Evolutionary conservation across 192 early-diverging fungal genomes (phyloP).

Genomic region (Chytriomyces hyalinus): DNA sequence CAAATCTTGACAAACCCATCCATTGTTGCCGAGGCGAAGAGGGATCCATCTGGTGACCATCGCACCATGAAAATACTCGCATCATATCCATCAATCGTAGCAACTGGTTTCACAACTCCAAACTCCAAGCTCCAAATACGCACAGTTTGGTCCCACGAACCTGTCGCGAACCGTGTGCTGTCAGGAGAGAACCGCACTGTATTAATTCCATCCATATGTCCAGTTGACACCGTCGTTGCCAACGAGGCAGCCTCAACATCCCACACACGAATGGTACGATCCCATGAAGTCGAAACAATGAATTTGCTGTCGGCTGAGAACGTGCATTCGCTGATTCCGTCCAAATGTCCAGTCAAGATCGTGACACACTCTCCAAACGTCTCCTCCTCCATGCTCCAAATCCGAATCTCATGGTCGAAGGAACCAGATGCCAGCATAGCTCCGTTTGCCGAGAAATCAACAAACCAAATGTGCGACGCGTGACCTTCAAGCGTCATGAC

Average conservation of each 20-base stretch:
- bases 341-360: neutral
- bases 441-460: too few species aligned
- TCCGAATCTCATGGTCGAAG: neutral
- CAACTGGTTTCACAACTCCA: too few species aligned
- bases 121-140: too few species aligned
- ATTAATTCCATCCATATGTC: neutral
- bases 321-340: neutral
- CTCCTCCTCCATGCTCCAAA: neutral
- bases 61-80: too few species aligned
- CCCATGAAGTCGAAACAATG: constrained; percentile 12
- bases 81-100: too few species aligned
- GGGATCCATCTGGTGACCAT: too few species aligned
- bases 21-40: too few species aligned
- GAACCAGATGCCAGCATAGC: too few species aligned
- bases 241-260: neutral
- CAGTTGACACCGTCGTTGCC: neutral
- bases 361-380: neutral
- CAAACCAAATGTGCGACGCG: neutral
- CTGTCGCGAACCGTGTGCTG: neutral
- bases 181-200: neutral
- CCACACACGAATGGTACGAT: constrained; percentile 19
- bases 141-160: too few species aligned
- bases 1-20: too few species aligned
- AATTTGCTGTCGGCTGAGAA: constrained; percentile 6
- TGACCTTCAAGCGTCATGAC: neutral